Evolutionary conservation across 371 early-diverging fungal genomes (phyloP).

Genomic region (Mycotypha africana): DNA sequence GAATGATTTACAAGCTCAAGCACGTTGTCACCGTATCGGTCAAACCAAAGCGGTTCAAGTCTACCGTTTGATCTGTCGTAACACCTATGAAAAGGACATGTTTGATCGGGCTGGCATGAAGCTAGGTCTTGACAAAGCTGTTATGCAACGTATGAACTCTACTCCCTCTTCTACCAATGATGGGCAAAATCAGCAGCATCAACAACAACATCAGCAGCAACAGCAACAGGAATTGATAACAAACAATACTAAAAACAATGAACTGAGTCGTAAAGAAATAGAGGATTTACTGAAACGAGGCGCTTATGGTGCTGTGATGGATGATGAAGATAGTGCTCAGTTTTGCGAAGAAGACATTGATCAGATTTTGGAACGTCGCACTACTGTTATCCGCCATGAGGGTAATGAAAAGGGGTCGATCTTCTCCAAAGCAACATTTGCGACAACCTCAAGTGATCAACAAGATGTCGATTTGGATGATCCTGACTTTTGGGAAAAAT

Average conservation of each 20-base stretch:
- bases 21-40: constrained; percentile 94
- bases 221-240: constrained; percentile 23
- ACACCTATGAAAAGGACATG: constrained; percentile 95
- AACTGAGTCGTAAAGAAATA: constrained; percentile 74
- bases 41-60: constrained; percentile 90
- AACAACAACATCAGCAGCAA: too few species aligned
- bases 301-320: constrained; percentile 86
- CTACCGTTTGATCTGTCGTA: constrained; percentile 83
- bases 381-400: constrained; percentile 83
- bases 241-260: constrained; percentile 30
- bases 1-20: constrained; percentile 95
- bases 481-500: constrained; percentile 96
- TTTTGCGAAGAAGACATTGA: constrained; percentile 98
- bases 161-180: neutral
- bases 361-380: constrained; percentile 87
- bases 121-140: constrained; percentile 86
- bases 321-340: constrained; percentile 73
- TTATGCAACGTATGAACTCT: constrained; percentile 47
- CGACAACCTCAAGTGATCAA: constrained; percentile 34
- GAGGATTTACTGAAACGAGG: constrained; percentile 90
- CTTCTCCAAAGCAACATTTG: constrained; percentile 94
- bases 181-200: neutral
- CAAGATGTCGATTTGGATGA: constrained; percentile 79
- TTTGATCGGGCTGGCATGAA: constrained; percentile 95
- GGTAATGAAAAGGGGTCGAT: constrained; percentile 73